Conservation (phyloP, 1,284 basidiomycete genomes). For the Tylopilus sp. region DNA sequence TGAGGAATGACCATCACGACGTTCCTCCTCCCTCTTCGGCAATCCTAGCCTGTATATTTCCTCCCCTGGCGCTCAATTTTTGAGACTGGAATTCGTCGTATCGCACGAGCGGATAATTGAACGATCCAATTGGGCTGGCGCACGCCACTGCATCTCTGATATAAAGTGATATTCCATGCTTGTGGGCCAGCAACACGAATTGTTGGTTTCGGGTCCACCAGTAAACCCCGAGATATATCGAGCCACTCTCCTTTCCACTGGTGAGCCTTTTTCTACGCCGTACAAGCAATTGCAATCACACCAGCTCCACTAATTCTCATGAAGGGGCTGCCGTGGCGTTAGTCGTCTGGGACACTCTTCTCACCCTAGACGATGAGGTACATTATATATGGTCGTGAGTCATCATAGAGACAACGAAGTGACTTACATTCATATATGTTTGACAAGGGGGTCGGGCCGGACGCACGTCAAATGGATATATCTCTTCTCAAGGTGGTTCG, state of each 20-base stretch:
- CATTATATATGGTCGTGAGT: conserved; percentile 23
- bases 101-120: neutral
- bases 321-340: conserved; percentile 13
- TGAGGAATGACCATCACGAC: neutral
- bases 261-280: conserved; percentile 9
- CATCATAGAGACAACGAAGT: neutral
- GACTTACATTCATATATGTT: neutral
- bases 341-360: conserved; percentile 17
- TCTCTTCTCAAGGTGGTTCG: conserved; percentile 24
- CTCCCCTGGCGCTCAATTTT: neutral
- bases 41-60: neutral
- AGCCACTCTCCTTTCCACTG: conserved; percentile 8
- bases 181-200: neutral
- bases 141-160: neutral
- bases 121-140: neutral
- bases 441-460: conserved; percentile 7
- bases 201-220: conserved; percentile 1
- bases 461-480: conserved; percentile 20
- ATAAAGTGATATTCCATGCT: conserved; percentile 4
- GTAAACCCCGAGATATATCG: conserved; percentile 1
- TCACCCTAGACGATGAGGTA: conserved; percentile 20
- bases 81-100: no score
- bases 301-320: neutral
- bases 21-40: neutral
- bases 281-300: neutral